phyloP scores from a whole-genome alignment of 352 stramenopile genomes.

The Pythium coloratum region DNA sequence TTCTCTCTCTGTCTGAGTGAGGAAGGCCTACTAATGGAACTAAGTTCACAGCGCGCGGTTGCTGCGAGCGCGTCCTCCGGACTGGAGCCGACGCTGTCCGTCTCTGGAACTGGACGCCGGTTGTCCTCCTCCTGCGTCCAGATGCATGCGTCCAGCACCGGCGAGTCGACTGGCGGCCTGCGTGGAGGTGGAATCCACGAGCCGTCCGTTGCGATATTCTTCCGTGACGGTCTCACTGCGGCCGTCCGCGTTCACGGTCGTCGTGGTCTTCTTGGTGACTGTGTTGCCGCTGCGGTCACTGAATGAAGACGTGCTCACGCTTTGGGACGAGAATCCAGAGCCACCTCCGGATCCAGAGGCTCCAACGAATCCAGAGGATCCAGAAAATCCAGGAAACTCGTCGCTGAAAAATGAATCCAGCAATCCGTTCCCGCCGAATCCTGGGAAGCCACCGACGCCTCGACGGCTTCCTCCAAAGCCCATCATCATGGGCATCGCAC shows the following conservation, averaged over 20 bases:
- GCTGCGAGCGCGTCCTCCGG: conserved; percentile 7
- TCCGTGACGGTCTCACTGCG: conserved; percentile 61
- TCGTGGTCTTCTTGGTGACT: conserved; percentile 81
- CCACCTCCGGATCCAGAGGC: conserved; percentile 1
- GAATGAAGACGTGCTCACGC: conserved; percentile 64
- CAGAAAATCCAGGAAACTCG: conserved; percentile 19
- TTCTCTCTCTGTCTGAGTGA: too few species aligned
- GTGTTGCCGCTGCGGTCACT: conserved; percentile 66
- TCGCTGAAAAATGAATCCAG: conserved; percentile 56
- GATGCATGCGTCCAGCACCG: conserved; percentile 59
- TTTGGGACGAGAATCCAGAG: conserved; percentile 43
- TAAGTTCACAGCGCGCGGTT: neutral
- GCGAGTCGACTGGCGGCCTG: conserved; percentile 41
- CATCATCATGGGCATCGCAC: conserved; percentile 28
- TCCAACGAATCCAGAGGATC: conserved; percentile 22
- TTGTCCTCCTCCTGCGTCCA: conserved; percentile 30
- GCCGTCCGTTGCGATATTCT: conserved; percentile 66
- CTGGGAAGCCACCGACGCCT: conserved; percentile 35
- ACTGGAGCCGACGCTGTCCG: neutral
- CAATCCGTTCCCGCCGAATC: conserved; percentile 28
- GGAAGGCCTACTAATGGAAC: neutral
- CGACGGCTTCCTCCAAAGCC: conserved; percentile 22
- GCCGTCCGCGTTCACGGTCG: conserved; percentile 50
- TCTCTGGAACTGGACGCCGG: conserved; percentile 3
- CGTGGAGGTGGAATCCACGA: conserved; percentile 56